Conservation (phyloP, 2,329 filamentous ascomycete species). For the Blumeria graminis region DNA sequence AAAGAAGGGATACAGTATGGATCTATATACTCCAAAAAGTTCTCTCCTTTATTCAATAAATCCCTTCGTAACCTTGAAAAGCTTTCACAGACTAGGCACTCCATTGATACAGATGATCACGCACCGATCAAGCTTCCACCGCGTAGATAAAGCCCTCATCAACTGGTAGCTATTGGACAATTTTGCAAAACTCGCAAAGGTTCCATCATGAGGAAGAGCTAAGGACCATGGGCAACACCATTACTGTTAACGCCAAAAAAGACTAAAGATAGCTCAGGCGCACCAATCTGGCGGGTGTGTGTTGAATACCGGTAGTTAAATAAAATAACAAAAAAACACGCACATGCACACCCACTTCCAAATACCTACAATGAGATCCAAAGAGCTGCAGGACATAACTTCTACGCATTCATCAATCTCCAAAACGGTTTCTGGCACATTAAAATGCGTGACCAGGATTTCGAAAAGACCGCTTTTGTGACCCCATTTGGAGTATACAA, state of each 20-base stretch:
- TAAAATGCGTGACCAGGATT: neutral
- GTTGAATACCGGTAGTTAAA: neutral
- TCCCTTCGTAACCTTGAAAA: neutral
- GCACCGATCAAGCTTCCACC: neutral
- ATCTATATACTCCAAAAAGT: neutral
- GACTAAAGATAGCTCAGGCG: no score
- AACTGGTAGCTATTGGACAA: neutral
- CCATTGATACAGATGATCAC: neutral
- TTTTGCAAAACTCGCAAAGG: neutral
- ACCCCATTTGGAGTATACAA: neutral
- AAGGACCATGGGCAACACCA: neutral
- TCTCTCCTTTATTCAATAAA: neutral
- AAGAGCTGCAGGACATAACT: neutral
- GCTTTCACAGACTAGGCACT: neutral
- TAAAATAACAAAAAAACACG: neutral
- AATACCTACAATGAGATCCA: neutral
- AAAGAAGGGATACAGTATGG: neutral
- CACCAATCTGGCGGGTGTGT: no score
- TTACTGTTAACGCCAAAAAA: no score
- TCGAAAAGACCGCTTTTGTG: neutral
- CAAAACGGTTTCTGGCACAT: neutral
- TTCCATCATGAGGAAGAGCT: neutral
- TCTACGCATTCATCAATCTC: neutral
- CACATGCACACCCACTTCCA: neutral
- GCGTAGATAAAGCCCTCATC: neutral